Base-by-base conservation (phyloP, 75 land plant species). In the Azolla pinnata region DNA sequence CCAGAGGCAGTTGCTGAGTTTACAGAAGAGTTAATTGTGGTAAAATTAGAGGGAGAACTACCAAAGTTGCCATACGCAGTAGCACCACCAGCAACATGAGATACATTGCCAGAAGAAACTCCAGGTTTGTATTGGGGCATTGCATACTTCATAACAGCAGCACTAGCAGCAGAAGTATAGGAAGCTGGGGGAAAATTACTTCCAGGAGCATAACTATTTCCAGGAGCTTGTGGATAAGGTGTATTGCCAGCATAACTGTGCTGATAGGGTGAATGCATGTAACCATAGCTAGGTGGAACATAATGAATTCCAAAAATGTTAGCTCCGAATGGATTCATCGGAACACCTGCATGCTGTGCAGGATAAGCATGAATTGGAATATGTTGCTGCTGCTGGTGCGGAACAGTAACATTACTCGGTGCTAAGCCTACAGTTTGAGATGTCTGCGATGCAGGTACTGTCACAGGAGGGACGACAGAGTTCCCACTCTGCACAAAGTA, bases 21-120 rank as follows among this genome's bases (percentile, higher is more conserved):
- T 26, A 77, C 79, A 33, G 88, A 75, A 20, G 79, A 59, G 54
- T 65, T 80, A 24, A 81, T 62, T 30, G 57, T 9, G 3, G 81
- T 62, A 64, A 75, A 88, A 29, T 78, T 82, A 61, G 83, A 57
- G 32, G 85, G 85, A 56, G 69, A 67, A 9, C 81, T 56, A 10
- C 56, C 35, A 67, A 72, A 88, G 54, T 71, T 76, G 24, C 83
- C 88, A 69, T 82, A 88, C 12, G 81, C 85, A 9, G 69, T 63
- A 4, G 83, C 70, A 46, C 69, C 69, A 2, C 67, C 74, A 45
- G 73, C 73, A 58, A 88, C 55, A 31, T 59, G 74, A 3, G 75
- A 60, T 4, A 48, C 63, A 46, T 31, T 72, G 9, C 67, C 72
- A 1, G 64, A 20, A 14, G 68, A 38, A 20, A 18, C 54, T 25